Percentiles rank a stretch among this genome's conserved stretches.
Evolutionary conservation across 805 yeast genomes (phyloP).

Genomic region (Pichia thaimueangensis): DNA sequence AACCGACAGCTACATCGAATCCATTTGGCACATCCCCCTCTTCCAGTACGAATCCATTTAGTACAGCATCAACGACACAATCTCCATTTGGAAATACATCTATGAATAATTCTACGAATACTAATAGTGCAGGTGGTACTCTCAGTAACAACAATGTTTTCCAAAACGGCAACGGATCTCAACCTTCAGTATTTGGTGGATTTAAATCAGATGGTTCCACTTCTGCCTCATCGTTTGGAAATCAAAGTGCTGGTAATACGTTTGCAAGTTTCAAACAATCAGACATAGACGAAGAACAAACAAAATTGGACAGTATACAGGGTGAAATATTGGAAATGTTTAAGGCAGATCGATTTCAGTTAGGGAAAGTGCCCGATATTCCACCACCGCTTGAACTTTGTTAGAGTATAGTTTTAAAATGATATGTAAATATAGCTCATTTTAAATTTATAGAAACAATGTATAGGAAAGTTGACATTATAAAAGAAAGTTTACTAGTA

Average conservation of each 20-base stretch:
- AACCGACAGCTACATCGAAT: constrained; percentile 5
- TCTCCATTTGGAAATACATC: background rate
- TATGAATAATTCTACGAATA: background rate
- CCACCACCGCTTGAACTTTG: constrained; percentile 58
- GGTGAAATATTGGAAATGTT: constrained; percentile 43
- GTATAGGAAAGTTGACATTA: background rate
- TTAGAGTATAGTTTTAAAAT: constrained; percentile 7
- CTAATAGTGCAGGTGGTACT: background rate
- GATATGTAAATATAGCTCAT: background rate
- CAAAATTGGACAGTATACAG: constrained; percentile 34
- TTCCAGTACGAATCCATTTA: constrained; percentile 14
- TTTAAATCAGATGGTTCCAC: background rate
- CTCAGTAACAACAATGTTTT: background rate
- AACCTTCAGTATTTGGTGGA: constrained; percentile 11
- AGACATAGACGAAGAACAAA: constrained; percentile 19
- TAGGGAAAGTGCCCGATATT: constrained; percentile 65
- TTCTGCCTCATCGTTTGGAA: constrained; percentile 9
- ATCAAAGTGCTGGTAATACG: background rate
- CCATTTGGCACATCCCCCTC: constrained; percentile 20
- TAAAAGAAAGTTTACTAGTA: too few relatives aligned
- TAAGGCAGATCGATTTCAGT: constrained; percentile 37
- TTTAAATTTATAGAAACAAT: background rate
- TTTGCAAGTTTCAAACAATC: constrained; percentile 24
- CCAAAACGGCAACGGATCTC: background rate
- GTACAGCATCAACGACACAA: background rate